Conservation (phyloP, 306 rosid genomes). For the Vigna radiata region DNA sequence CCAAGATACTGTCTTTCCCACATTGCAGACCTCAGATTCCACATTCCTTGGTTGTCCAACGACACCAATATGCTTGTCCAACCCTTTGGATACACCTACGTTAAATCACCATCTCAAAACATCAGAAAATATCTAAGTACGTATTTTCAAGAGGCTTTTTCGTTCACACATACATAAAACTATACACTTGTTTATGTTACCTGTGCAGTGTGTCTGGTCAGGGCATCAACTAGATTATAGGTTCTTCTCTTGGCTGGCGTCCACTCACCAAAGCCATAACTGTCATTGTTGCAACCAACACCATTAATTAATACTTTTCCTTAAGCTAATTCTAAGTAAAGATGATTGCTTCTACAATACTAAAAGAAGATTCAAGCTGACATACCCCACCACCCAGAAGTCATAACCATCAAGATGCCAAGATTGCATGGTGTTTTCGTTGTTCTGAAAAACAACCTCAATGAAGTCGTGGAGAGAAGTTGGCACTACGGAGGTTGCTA, state of each 20-base stretch:
- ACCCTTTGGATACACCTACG: constrained; percentile 81
- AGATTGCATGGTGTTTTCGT: constrained; percentile 76
- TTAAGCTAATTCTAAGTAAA: constrained; percentile 17
- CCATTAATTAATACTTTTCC: constrained; percentile 6
- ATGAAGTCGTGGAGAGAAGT: constrained; percentile 77
- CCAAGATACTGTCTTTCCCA: constrained; percentile 99
- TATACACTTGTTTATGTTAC: constrained; percentile 46
- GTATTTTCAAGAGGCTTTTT: too few relatives aligned
- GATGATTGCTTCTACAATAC: constrained; percentile 26
- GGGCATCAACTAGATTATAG: constrained; percentile 87
- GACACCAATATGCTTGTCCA: constrained; percentile 92
- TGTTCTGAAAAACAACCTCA: constrained; percentile 88
- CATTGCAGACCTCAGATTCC: constrained; percentile 94
- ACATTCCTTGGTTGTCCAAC: constrained; percentile 96
- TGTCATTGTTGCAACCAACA: constrained; percentile 44
- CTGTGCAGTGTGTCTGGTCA: constrained; percentile 92
- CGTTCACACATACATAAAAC: neutral
- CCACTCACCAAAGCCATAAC: constrained; percentile 90
- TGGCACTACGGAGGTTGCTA: constrained; percentile 71
- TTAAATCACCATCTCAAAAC: neutral
- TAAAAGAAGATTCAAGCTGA: constrained; percentile 17
- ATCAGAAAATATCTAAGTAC: too few relatives aligned
- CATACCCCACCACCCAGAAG: constrained; percentile 95
- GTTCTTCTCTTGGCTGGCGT: constrained; percentile 60
- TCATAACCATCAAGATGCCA: constrained; percentile 98